Base-by-base conservation (phyloP, 78 protist genomes). In the Planoprotostelium fungivorum region DNA sequence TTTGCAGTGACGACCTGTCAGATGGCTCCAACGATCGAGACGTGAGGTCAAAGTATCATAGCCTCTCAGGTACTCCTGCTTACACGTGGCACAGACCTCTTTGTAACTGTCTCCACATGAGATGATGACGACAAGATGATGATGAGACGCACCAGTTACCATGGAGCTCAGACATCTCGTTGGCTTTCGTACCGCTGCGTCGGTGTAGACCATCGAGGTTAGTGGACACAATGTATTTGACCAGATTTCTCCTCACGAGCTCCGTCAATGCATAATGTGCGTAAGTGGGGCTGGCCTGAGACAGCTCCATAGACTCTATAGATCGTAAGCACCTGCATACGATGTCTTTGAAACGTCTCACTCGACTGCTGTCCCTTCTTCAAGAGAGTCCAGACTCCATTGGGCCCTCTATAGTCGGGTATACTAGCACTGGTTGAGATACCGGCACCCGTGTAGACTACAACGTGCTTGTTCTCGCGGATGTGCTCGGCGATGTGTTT, bases 371-470 rank as follows among this genome's bases (percentile, higher is more conserved):
- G 38, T 5, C 93, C 91, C 16, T 37, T 0, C 25, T 39, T 90
- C 73, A 89, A 51, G 25, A n/a, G 38, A 31, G 96, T 94, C 96
- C 96, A 94, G 25, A 85, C 86, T 5, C 96, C 97, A 0, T 91
- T 73, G 25, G 95, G 97, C 29, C 95, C 95, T 9, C 97, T 35
- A 34, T 85, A 95, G 87, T 95, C 97, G 0, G 95, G 95, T 25
- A 95, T 88, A 37, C 90, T 91, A 23, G 94, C 88, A 38, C 90
- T 34, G 0, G 97, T 95, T 1, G 94, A 91, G 37, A 95, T 95
- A 25, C 97, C 97, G 0, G 97, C 97, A 34, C 97, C 97, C 36
- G 95, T 91, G 28, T 92, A 92, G 36, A 88, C 91, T n/a, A 89
- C 88, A 28, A 34, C 29, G 63, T 90, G 1, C 10, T 85, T 90